Evolutionary conservation across 305 asterid genomes (phyloP), one percentile per base, ranked within the genome.

Genomic region (Ruellia speciosa): DNA sequence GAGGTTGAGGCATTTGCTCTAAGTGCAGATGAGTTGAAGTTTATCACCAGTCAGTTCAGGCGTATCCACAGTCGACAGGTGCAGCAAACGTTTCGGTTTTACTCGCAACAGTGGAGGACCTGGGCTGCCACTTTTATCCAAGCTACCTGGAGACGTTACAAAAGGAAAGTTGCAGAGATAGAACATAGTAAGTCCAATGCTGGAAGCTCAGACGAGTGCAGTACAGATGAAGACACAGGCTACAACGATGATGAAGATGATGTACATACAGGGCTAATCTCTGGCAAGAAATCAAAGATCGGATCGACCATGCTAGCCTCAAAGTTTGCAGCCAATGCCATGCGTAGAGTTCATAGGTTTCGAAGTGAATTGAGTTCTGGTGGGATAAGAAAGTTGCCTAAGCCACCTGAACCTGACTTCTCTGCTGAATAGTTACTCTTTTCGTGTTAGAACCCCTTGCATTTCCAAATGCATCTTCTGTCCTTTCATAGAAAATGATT

Each of bases 1-100:
- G 97, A 93, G 52, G 97, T 93, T 13, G 97, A 93, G 72, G 99
- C 96, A 17, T 93, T 93, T 47, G 96, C 97, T n/a, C 60, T 93
- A 18, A 81, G 79, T 58, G 97, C 95, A 0, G 97, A 93, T 19
- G 99, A 93, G 35, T 73, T 88, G 57, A 93, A 88, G 68, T 92
- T 76, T 67, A 85, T 88, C 61, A 74, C 99, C 0, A 82, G 87
- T 57, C 97, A 88, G 82, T 92, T 88, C 62, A 77, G 94, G 79
- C 77, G 88, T 11, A 77, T 92, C 43, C 97, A 92, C 59, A 88
- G 95, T 62, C 75, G 97, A 53, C 97, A 92, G 59, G 95, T 88
- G 56, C 99, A 88, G 72, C 99, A 92, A 28, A 88, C 97, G 0
- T 92, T 92, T 72, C 73, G 96, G 3, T 88, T 84, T 69, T 88